Evolutionary conservation across 208 protist species (phyloP).

Genomic region (Leptomonas pyrrhocoris): DNA sequence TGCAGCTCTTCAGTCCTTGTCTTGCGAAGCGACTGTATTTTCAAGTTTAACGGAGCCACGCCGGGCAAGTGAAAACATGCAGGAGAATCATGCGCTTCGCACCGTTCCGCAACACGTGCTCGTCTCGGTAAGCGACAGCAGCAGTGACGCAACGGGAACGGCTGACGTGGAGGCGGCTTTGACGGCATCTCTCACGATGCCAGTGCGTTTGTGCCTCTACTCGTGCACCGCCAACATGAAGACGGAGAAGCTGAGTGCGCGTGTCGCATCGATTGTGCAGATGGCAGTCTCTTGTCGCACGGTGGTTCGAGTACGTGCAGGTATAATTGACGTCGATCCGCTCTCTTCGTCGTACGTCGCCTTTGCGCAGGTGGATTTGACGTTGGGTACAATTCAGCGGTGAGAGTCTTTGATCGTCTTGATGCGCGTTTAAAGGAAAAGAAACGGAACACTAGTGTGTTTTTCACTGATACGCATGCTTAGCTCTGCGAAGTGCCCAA

Average conservation of each 20-base stretch:
- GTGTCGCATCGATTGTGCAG: neutral
- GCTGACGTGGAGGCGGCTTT: neutral
- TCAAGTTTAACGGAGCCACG: no score
- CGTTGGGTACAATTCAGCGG: neutral
- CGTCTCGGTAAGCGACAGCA: constrained; percentile 13
- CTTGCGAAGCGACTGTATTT: neutral
- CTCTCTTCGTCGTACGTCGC: constrained; percentile 57
- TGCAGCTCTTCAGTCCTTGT: constrained; percentile 3
- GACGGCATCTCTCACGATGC: neutral
- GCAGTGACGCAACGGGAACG: no score
- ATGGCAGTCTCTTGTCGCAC: neutral
- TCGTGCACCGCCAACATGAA: constrained; percentile 25
- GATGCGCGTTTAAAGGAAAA: no score
- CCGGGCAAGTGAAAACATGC: no score
- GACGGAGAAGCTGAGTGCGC: constrained; percentile 1
- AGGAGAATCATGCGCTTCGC: no score
- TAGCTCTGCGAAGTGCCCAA: no score
- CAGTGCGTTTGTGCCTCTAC: constrained; percentile 26
- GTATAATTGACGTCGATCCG: constrained; percentile 74
- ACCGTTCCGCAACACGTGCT: constrained; percentile 2
- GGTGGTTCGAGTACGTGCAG: constrained; percentile 29
- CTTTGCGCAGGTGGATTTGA: constrained; percentile 46
- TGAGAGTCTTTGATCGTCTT: no score
- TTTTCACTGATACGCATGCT: no score
- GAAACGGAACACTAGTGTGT: no score